phyloP scores from a whole-genome alignment of 371 early-diverging fungal species.

The Mucor piriformis region DNA sequence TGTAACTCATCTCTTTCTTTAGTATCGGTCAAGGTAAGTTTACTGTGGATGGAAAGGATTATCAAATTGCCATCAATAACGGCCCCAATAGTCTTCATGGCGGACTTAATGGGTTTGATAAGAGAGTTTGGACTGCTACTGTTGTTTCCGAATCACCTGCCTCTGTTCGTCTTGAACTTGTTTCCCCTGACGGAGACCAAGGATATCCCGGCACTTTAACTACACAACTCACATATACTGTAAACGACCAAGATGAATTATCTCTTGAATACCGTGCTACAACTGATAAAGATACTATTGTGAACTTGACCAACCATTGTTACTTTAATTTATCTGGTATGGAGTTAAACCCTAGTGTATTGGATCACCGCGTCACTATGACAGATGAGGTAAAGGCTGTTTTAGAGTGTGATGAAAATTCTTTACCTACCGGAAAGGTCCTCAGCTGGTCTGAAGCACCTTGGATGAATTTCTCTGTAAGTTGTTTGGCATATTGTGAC shows the following conservation, averaged over 20 bases:
- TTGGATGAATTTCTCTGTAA: constrained; percentile 60
- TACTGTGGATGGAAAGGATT: constrained; percentile 39
- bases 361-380: constrained; percentile 58
- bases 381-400: constrained; percentile 49
- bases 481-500: constrained; percentile 18
- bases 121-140: constrained; percentile 42
- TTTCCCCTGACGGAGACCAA: constrained; percentile 52
- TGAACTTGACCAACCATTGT: constrained; percentile 47
- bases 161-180: constrained; percentile 46
- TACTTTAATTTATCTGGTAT: constrained; percentile 59
- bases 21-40: constrained; percentile 50
- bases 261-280: constrained; percentile 42
- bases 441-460: constrained; percentile 43
- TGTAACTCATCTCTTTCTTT: no score
- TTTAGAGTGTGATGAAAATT: constrained; percentile 55
- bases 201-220: constrained; percentile 48
- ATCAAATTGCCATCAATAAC: constrained; percentile 41
- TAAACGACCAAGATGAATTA: constrained; percentile 37
- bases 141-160: constrained; percentile 44
- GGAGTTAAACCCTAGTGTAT: constrained; percentile 39
- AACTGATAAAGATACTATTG: constrained; percentile 36
- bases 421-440: constrained; percentile 70
- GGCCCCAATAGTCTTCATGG: constrained; percentile 51
- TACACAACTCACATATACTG: constrained; percentile 45
- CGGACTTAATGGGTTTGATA: constrained; percentile 52